phyloP scores from a whole-genome alignment of 768 basidiomycete species.

The Neoboletus subvelutipes region DNA sequence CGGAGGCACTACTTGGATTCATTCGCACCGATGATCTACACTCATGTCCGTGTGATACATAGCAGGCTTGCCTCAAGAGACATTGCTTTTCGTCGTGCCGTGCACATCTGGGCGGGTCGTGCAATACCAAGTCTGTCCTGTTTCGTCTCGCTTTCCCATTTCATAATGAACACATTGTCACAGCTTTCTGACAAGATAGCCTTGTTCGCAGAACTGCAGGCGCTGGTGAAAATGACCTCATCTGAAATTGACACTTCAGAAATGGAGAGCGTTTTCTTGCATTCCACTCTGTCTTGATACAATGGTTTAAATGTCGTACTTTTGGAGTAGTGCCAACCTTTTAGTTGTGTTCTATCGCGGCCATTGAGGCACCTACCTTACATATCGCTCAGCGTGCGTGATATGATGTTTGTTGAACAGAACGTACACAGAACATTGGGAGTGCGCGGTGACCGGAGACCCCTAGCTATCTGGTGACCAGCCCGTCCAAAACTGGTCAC shows the following conservation, averaged over 20 bases:
- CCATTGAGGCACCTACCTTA: neutral
- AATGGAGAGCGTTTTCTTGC: slow-evolving; percentile 7
- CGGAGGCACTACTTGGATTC: neutral
- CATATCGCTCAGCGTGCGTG: no score
- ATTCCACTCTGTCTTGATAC: neutral
- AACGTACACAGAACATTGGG: neutral
- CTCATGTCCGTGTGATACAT: neutral
- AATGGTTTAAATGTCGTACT: neutral
- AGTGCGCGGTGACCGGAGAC: neutral
- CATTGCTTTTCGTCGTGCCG: slow-evolving; percentile 72
- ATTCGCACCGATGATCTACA: neutral
- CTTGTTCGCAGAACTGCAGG: slow-evolving; percentile 38
- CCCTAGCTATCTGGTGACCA: no score
- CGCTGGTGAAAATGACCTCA: slow-evolving; percentile 22
- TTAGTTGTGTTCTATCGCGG: neutral
- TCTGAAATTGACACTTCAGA: slow-evolving; percentile 14
- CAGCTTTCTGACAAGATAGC: slow-evolving; percentile 47
- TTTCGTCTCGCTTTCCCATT: neutral
- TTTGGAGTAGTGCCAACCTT: neutral
- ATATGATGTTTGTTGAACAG: neutral
- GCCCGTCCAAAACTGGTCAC: no score
- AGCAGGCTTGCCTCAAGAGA: slow-evolving; percentile 39
- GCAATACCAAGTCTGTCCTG: slow-evolving; percentile 58
- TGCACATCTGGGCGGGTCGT: slow-evolving; percentile 77
- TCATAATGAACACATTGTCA: neutral